phyloP scores from a whole-genome alignment of 23 red algal species.

The Gracilaria caudata region DNA sequence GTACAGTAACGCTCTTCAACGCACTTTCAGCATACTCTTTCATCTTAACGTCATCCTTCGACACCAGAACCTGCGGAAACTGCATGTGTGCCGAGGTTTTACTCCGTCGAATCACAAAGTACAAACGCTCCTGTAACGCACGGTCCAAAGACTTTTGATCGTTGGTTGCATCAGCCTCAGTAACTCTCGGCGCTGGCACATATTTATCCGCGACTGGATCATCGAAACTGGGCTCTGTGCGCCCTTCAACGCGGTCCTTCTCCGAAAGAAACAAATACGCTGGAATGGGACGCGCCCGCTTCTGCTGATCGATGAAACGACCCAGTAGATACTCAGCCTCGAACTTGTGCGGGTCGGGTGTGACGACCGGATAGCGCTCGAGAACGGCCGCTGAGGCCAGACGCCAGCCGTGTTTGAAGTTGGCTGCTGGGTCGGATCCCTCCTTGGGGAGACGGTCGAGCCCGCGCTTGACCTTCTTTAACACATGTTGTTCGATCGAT shows the following conservation, averaged over 20 bases:
- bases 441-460: constrained; percentile 55
- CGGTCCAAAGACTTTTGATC: constrained; percentile 72
- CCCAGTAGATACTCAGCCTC: constrained; percentile 53
- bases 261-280: constrained; percentile 64
- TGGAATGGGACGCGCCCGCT: constrained; percentile 45
- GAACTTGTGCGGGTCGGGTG: constrained; percentile 64
- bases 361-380: constrained; percentile 81
- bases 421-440: constrained; percentile 47
- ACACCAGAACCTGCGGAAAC: constrained; percentile 83
- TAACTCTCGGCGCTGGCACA: constrained; percentile 75
- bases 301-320: constrained; percentile 42
- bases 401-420: constrained; percentile 46
- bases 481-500: constrained; percentile 29
- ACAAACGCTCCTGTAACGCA: constrained; percentile 74
- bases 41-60: constrained; percentile 33
- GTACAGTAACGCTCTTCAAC: constrained; percentile 50
- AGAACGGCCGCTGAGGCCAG: constrained; percentile 72
- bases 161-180: constrained; percentile 71
- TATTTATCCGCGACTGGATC: constrained; percentile 65
- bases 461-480: constrained; percentile 44
- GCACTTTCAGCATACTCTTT: constrained; percentile 73
- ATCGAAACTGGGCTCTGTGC: constrained; percentile 15
- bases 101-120: constrained; percentile 74
- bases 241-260: constrained; percentile 48
- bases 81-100: constrained; percentile 36